Percentiles rank a stretch among this genome's conserved stretches.
phyloP scores from a whole-genome alignment of 805 yeast genomes.

The Suhomyces sp. region DNA sequence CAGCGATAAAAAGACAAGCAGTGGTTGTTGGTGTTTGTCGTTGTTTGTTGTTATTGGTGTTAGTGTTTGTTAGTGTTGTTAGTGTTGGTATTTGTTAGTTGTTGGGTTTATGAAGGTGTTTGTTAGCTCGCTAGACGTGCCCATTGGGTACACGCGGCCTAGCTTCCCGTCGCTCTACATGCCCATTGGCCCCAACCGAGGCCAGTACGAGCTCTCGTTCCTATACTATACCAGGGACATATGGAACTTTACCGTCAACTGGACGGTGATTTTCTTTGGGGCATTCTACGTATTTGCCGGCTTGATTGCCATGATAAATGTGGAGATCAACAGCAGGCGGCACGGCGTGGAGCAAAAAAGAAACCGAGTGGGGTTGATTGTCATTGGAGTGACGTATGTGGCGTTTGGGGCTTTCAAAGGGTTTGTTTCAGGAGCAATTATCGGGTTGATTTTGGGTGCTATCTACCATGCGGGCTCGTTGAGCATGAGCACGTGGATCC shows the following conservation, averaged over 20 bases:
- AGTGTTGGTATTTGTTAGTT: too few relatives aligned
- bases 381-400: constrained; percentile 47
- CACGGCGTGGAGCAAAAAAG: constrained; percentile 5
- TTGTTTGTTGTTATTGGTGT: too few relatives aligned
- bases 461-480: constrained; percentile 78
- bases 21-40: too few relatives aligned
- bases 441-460: constrained; percentile 72
- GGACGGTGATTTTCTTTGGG: constrained; percentile 72
- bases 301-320: constrained; percentile 44
- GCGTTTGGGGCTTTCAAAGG: constrained; percentile 62
- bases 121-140: constrained; percentile 52
- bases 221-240: constrained; percentile 70
- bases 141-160: constrained; percentile 81
- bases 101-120: constrained; percentile 20
- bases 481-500: constrained; percentile 94
- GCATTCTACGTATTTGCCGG: constrained; percentile 68
- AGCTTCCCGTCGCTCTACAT: constrained; percentile 75
- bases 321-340: constrained; percentile 20
- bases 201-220: constrained; percentile 46
- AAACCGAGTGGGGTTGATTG: constrained; percentile 24
- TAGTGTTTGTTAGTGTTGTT: too few relatives aligned
- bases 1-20: too few relatives aligned
- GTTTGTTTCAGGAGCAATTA: constrained; percentile 66
- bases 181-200: constrained; percentile 50
- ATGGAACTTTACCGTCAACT: constrained; percentile 77